phyloP scores from a whole-genome alignment of 1,284 basidiomycete species.

The Ustilago tritici region DNA sequence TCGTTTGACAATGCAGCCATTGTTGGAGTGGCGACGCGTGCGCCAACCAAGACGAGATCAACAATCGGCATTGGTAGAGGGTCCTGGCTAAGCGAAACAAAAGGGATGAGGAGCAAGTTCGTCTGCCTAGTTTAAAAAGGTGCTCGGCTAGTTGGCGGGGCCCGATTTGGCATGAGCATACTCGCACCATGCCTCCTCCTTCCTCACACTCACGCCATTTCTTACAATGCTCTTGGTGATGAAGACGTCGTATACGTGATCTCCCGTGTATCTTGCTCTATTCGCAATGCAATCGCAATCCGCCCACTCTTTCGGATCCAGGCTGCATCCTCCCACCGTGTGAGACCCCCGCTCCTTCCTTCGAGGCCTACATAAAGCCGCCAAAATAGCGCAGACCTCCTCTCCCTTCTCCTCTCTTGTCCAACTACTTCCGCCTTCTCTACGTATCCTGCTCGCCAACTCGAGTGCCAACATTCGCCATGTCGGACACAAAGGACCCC shows the following conservation, averaged over 20 bases:
- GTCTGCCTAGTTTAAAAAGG: neutral
- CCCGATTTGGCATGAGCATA: neutral
- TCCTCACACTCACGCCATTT: neutral
- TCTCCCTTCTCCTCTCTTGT: neutral
- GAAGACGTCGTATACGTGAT: conserved; percentile 2
- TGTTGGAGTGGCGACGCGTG: neutral
- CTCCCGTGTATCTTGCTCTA: conserved; percentile 9
- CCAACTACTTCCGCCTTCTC: neutral
- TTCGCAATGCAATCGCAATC: neutral
- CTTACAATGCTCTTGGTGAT: neutral
- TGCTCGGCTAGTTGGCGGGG: neutral
- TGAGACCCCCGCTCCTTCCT: neutral
- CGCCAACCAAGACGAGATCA: too few relatives aligned
- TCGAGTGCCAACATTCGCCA: neutral
- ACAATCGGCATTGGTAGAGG: neutral
- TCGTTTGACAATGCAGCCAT: neutral
- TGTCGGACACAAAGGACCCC: conserved; percentile 17
- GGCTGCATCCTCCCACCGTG: neutral
- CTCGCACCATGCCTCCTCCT: neutral
- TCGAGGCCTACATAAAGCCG: neutral
- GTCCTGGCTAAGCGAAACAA: neutral
- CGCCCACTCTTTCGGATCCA: neutral
- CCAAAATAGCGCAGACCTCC: neutral
- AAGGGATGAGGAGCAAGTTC: neutral
- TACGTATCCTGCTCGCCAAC: neutral